Evolutionary conservation across 495 filamentous ascomycete species (phyloP), one percentile per base, ranked within the genome.

Genomic region (Lasiosphaeris hirsuta): DNA sequence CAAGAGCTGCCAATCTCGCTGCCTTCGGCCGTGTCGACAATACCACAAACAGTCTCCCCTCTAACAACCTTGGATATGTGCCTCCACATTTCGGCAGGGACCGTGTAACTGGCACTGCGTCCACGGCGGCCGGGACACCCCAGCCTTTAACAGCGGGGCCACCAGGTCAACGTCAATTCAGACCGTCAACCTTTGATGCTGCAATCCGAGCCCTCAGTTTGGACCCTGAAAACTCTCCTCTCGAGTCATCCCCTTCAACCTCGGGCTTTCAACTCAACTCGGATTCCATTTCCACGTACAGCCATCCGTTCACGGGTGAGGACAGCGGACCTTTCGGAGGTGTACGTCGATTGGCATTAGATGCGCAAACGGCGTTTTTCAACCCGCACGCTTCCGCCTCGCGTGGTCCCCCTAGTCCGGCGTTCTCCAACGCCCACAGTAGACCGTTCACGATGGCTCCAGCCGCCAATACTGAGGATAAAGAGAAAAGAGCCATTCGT

Each of bases 131-230:
- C 13, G 76, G 76, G 10, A 70, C 72, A 19, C 76, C 76, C 10
- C 69, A 66, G 18, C 76, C 77, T 5, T 58, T 80, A 40, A 78
- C 69, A 7, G 77, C 77, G 9, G 77, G 77, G 7, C 77, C 77
- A 7, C 77, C 77, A 0, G 77, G 77, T 15, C 68, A 72, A 30
- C 75, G 77, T 37, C 70, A 72, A 14, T 68, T 68, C 49, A 65
- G 61, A 30, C 61, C 72, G 2, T 61, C 65, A 13, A 49, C 61
- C 0, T 63, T 73, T n/a, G 65, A 76, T 3, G 36, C 45, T 10
- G 43, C 63, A 9, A 42, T 57, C 35, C 64, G 52, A 39, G 14
- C 38, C 14, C 34, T 39, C 58, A 10, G 35, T 39, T 18, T 37
- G 17, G 40, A 54, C 35, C 23, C 7, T 4, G 8, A 14, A 8